phyloP scores from a whole-genome alignment of 164 flowering plant species.

The Annona cherimola region DNA sequence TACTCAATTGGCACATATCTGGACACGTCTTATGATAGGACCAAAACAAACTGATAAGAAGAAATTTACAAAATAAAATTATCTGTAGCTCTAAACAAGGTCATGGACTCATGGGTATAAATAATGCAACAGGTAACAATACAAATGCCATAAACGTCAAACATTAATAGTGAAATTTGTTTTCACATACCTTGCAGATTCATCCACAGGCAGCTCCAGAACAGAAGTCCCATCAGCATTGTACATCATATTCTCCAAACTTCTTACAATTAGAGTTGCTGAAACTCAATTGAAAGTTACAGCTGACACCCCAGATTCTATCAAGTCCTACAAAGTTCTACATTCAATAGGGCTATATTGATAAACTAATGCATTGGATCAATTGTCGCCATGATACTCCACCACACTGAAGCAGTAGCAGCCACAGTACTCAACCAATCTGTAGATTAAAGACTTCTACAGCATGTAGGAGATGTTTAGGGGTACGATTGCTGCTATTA shows the following conservation, averaged over 20 bases:
- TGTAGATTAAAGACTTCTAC: background rate
- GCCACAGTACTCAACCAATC: background rate
- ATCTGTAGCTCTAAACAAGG: too few species aligned
- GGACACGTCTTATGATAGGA: too few species aligned
- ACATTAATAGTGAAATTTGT: background rate
- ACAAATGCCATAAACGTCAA: background rate
- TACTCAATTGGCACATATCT: too few species aligned
- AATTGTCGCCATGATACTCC: background rate
- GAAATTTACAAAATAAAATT: too few species aligned
- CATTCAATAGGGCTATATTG: background rate
- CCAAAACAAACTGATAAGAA: too few species aligned
- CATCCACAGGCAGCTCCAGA: background rate
- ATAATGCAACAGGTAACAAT: too few species aligned
- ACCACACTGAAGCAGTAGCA: background rate
- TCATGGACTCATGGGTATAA: too few species aligned
- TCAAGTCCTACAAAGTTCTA: background rate
- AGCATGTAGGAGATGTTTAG: background rate
- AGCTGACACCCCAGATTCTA: background rate
- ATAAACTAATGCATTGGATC: background rate
- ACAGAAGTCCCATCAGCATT: background rate
- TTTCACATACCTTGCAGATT: constrained; percentile 4
- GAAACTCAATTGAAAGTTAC: background rate
- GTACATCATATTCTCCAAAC: background rate
- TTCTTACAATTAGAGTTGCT: background rate
- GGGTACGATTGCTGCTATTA: background rate